A percentile compares a stretch with the other conserved stretches of the same genome.
These are phyloP conservation scores for Ceraceosorus guamensis DNA, from an alignment of 1,284 basidiomycete species.

Conservation along the genomic window DNA sequence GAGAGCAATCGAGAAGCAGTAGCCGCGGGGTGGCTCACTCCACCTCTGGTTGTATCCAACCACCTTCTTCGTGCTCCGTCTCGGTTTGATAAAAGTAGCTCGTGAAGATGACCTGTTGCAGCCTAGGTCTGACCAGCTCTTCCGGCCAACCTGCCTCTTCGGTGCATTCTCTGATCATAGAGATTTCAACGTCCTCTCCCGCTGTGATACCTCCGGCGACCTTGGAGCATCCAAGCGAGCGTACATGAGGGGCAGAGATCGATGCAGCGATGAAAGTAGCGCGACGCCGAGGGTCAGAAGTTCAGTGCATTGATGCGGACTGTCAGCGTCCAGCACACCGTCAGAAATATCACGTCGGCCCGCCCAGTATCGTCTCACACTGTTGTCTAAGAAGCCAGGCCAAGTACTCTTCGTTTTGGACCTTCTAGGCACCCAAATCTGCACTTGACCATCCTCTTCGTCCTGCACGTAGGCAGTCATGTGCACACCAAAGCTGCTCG, in stretches of 20 bases:
- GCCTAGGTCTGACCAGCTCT: slow-evolving; percentile 54
- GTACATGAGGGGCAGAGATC: too few relatives aligned
- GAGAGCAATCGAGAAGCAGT: too few relatives aligned
- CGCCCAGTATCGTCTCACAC: too few relatives aligned
- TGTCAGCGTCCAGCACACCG: too few relatives aligned
- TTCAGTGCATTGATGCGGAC: too few relatives aligned
- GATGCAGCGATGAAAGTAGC: too few relatives aligned
- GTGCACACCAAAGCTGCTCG: too few relatives aligned
- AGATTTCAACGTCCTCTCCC: slow-evolving; percentile 66
- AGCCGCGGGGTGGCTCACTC: slow-evolving; percentile 19
- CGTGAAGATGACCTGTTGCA: slow-evolving; percentile 28
- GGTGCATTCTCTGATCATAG: slow-evolving; percentile 81
- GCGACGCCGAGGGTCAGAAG: too few relatives aligned
- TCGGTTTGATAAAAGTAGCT: slow-evolving; percentile 59
- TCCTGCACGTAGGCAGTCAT: slow-evolving; percentile 35
- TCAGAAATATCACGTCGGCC: too few relatives aligned
- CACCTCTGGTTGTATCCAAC: slow-evolving; percentile 44
- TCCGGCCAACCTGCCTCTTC: slow-evolving; percentile 79
- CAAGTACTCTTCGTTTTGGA: slow-evolving; percentile 74
- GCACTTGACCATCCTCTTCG: too few relatives aligned
- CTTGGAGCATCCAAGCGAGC: slow-evolving; percentile 29
- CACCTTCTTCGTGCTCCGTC: too few relatives aligned
- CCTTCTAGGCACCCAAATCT: slow-evolving; percentile 81
- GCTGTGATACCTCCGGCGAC: slow-evolving; percentile 58
- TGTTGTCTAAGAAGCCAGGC: slow-evolving; percentile 38